Percentiles rank a stretch among this genome's conserved stretches.
Evolutionary conservation across 2,329 filamentous ascomycete genomes (phyloP).

Genomic region (Claviceps fusiformis): DNA sequence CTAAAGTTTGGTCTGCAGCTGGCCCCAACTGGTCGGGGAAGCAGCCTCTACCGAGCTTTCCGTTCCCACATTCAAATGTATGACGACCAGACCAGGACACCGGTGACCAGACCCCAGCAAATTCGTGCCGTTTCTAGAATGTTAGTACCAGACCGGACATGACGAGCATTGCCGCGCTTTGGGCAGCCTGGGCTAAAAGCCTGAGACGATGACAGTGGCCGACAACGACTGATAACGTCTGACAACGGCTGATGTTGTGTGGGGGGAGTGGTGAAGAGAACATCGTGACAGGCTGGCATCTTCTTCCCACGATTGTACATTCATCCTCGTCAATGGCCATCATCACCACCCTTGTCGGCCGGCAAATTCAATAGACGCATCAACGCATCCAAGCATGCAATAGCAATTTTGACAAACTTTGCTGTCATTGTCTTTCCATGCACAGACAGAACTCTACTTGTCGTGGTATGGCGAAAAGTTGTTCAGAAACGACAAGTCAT

Average conservation of each 20-base stretch:
- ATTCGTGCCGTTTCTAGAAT: neutral
- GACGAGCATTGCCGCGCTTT: neutral
- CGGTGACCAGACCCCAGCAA: neutral
- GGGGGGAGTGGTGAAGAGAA: too few relatives aligned
- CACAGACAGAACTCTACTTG: too few relatives aligned
- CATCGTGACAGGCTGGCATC: too few relatives aligned
- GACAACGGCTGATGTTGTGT: neutral
- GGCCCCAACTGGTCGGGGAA: neutral
- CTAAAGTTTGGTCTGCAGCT: constrained; percentile 1
- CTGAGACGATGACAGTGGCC: too few relatives aligned
- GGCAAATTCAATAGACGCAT: neutral
- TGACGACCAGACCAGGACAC: neutral
- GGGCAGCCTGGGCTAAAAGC: neutral
- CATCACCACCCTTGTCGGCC: neutral
- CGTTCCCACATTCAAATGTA: neutral
- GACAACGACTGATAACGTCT: neutral
- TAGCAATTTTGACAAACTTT: too few relatives aligned
- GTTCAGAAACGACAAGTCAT: too few relatives aligned
- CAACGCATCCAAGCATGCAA: neutral
- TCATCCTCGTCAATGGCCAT: too few relatives aligned
- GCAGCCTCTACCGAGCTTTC: too few relatives aligned
- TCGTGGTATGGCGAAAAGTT: too few relatives aligned
- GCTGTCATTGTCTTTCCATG: too few relatives aligned
- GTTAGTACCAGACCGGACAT: too few relatives aligned
- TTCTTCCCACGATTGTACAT: too few relatives aligned